Conservation (phyloP, 176 grass and related monocot species). For the Poa annua region DNA sequence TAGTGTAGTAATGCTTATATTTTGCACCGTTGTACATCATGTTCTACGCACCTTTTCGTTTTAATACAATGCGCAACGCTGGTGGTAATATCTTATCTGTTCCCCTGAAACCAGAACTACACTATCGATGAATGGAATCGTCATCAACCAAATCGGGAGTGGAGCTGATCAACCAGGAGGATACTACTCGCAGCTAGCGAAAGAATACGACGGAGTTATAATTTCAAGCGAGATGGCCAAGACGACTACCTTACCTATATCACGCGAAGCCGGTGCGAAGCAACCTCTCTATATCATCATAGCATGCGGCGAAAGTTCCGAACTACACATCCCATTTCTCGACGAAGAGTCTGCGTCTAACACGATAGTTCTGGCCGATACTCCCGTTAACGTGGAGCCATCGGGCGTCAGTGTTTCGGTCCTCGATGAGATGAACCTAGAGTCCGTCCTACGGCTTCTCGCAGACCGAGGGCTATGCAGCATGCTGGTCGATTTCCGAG, state of each 20-base stretch:
- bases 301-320: constrained; percentile 40
- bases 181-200: constrained; percentile 77
- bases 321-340: constrained; percentile 56
- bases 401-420: constrained; percentile 53
- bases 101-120: constrained; percentile 61
- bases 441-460: constrained; percentile 59
- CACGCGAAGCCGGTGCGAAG: constrained; percentile 62
- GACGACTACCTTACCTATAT: constrained; percentile 48
- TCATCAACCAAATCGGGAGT: constrained; percentile 60
- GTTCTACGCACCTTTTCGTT: background rate
- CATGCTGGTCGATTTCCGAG: constrained; percentile 76
- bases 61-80: constrained; percentile 6
- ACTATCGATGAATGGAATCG: constrained; percentile 61
- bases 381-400: constrained; percentile 52
- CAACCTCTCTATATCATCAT: constrained; percentile 80
- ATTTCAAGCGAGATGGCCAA: constrained; percentile 70
- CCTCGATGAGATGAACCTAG: constrained; percentile 55
- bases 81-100: background rate
- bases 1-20: background rate
- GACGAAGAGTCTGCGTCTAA: constrained; percentile 47
- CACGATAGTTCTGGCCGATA: constrained; percentile 57
- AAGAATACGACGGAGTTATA: constrained; percentile 85
- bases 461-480: constrained; percentile 56
- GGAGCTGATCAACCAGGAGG: constrained; percentile 60
- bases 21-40: background rate